Evolutionary conservation across 345 rosid species (phyloP).

Genomic region (Mallotus nudiflorus): DNA sequence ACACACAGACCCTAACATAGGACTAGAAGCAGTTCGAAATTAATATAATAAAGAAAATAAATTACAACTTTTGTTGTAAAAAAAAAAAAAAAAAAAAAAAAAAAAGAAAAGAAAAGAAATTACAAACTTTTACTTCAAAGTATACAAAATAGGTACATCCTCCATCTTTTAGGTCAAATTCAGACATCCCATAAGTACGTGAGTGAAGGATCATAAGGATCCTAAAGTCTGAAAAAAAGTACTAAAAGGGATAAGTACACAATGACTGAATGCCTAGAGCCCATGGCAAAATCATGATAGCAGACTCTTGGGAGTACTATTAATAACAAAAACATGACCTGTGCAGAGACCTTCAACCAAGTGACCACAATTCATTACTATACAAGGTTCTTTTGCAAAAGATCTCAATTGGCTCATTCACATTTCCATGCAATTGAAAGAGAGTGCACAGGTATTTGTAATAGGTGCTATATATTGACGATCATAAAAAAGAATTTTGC

Average conservation of each 20-base stretch:
- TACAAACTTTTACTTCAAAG: slow-evolving; percentile 14
- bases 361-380: slow-evolving; percentile 34
- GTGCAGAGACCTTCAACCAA: slow-evolving; percentile 38
- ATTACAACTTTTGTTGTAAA: slow-evolving; percentile 16
- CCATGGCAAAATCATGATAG: slow-evolving; percentile 14
- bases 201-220: slow-evolving; percentile 13
- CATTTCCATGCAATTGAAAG: slow-evolving; percentile 44
- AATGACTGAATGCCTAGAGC: slow-evolving; percentile 11
- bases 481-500: slow-evolving; percentile 39
- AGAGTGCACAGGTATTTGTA: slow-evolving; percentile 38
- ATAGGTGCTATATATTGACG: slow-evolving; percentile 40
- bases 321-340: slow-evolving; percentile 8
- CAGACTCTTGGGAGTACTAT: slow-evolving; percentile 10
- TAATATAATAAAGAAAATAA: background rate
- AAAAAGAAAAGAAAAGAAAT: too few species aligned
- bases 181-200: slow-evolving; percentile 9
- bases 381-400: slow-evolving; percentile 26
- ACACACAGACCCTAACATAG: background rate
- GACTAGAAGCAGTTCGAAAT: background rate
- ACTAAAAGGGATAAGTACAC: slow-evolving; percentile 9
- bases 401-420: slow-evolving; percentile 25
- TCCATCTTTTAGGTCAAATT: slow-evolving; percentile 12
- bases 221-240: slow-evolving; percentile 13
- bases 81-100: too few species aligned
- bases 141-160: slow-evolving; percentile 20